Evolutionary conservation across 257 asterid species (phyloP).

Genomic region (Plantago elongata): DNA sequence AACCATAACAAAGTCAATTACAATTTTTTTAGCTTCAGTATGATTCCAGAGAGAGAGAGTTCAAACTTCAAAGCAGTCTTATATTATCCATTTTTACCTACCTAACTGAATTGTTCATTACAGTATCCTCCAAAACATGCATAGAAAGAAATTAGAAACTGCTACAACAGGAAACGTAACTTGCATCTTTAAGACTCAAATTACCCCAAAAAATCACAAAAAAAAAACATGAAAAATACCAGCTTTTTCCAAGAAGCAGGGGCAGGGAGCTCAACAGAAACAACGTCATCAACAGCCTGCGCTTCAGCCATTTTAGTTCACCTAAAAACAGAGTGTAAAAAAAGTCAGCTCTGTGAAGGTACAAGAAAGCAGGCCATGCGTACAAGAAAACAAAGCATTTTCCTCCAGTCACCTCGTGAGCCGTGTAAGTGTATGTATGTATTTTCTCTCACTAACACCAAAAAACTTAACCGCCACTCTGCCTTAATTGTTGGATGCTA

Average conservation of each 20-base stretch:
- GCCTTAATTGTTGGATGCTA: slow-evolving; percentile 24
- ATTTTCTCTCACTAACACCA: slow-evolving; percentile 20
- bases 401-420: slow-evolving; percentile 18
- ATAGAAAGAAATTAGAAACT: too few relatives aligned
- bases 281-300: slow-evolving; percentile 34
- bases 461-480: slow-evolving; percentile 38
- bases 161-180: too few relatives aligned
- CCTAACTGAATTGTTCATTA: too few relatives aligned
- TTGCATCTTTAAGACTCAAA: not conserved
- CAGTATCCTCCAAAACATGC: too few relatives aligned
- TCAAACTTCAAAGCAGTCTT: too few relatives aligned
- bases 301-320: slow-evolving; percentile 36
- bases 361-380: slow-evolving; percentile 14
- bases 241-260: slow-evolving; percentile 70
- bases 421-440: not conserved
- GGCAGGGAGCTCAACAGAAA: slow-evolving; percentile 63
- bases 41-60: too few relatives aligned
- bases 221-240: slow-evolving; percentile 27
- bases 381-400: not conserved
- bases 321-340: slow-evolving; percentile 21
- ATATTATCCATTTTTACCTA: too few relatives aligned
- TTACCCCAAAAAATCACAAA: not conserved
- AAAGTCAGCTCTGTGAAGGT: slow-evolving; percentile 5
- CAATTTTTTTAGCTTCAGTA: too few relatives aligned
- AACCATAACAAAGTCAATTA: too few relatives aligned